Base-by-base conservation (phyloP, 805 yeast genomes). In the Saccharomycopsis microspora region DNA sequence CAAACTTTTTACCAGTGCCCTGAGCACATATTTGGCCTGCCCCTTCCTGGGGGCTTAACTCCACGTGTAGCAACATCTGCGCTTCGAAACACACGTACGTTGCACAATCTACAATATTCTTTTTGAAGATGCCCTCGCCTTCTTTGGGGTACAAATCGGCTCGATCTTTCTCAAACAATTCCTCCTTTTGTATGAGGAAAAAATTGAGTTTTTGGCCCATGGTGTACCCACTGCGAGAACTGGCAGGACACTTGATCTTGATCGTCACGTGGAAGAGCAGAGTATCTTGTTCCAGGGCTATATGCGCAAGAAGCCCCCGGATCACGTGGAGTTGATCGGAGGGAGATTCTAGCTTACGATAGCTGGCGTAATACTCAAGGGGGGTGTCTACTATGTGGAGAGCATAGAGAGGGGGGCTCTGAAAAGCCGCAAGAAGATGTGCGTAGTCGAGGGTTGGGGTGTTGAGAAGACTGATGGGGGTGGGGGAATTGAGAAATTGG, bases 51-150 rank as follows among this genome's bases (percentile, higher is more conserved):
- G 19, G 1, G 19, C 19, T 19, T 19, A 82, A 63, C 53, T 77
- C 76, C 10, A 80, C 70, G 50, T 82, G 61, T 11, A 83, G 42
- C n/a, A 73, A 51, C 10, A 66, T 70, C 36, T 71, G 69, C 0
- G 78, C 69, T 32, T 64, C 64, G 28, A 65, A 58, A 38, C 76
- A 72, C 1, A 72, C 68, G 56, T 62, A 76, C 8, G 69, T 70
- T 1, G 74, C 76, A 19, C 71, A 63, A 49, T 76, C 80, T 6
- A 70, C 39, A 2, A 72, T 43, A 8, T 57, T 53, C 64, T 10
- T 64, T 56, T 42, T 65, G 57, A 0, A 66, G 41, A 31, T 9
- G 34, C 27, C 8, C 5, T 42, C 27, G 19, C n/a, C 5, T 10
- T 42, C 37, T 11, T 31, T 8, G 11, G 41, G 33, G 31, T 41